phyloP scores from a whole-genome alignment of 129 eudicot genomes.

The Saposhnikovia divaricata region DNA sequence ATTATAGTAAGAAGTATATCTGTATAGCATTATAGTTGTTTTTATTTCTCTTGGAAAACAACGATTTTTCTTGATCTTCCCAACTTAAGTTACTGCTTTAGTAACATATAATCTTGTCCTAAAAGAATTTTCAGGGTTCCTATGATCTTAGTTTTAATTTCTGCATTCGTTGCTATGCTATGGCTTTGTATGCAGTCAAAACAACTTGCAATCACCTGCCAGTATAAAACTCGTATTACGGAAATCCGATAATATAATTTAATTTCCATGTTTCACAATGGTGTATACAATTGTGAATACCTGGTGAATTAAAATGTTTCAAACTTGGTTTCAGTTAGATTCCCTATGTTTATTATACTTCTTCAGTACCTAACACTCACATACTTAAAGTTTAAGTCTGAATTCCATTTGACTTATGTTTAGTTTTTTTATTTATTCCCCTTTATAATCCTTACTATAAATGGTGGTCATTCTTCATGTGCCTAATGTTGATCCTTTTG shows the following conservation, averaged over 20 bases:
- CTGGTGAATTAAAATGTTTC: background rate
- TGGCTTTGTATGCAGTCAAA: background rate
- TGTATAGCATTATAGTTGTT: background rate
- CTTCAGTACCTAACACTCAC: background rate
- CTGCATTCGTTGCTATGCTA: background rate
- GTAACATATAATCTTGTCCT: background rate
- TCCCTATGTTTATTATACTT: background rate
- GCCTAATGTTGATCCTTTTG: slow-evolving; percentile 1
- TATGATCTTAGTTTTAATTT: background rate
- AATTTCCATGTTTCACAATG: background rate
- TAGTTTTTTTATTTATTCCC: background rate
- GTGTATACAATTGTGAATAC: background rate
- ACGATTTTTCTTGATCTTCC: background rate
- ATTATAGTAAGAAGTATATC: background rate
- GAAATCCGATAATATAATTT: background rate
- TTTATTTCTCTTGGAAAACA: background rate
- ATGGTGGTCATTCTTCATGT: background rate
- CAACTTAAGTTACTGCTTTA: background rate
- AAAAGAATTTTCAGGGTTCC: background rate
- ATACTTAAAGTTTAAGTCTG: background rate
- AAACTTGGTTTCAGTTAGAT: background rate
- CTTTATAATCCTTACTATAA: no score
- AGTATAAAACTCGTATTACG: background rate
- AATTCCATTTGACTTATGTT: background rate
- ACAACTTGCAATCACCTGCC: background rate